Conservation (phyloP, 2,329 filamentous ascomycete species). For the Colletotrichum tropicicola region DNA sequence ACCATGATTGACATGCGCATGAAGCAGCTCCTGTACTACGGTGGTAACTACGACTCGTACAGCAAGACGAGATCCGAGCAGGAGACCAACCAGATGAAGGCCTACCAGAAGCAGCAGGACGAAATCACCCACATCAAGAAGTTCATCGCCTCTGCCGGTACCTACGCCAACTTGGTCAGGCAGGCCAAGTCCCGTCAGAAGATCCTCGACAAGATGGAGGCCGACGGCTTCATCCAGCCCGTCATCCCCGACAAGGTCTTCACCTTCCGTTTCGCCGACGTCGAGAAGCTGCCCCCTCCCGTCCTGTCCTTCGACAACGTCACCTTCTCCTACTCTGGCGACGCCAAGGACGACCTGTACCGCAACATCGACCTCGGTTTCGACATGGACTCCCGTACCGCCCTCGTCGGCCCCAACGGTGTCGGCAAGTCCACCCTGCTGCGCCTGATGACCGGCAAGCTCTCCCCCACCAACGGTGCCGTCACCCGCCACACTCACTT, state of each 20-base stretch:
- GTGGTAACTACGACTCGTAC: constrained; percentile 99
- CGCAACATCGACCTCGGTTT: constrained; percentile 97
- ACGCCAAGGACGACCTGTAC: constrained; percentile 90
- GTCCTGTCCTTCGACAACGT: constrained; percentile 97
- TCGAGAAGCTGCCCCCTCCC: constrained; percentile 98
- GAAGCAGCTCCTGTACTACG: constrained; percentile 93
- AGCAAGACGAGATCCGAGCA: constrained; percentile 93
- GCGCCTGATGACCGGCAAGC: constrained; percentile 94
- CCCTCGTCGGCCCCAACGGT: constrained; percentile 97
- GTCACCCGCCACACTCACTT: constrained; percentile 96
- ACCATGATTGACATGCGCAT: constrained; percentile 99
- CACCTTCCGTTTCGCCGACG: constrained; percentile 97
- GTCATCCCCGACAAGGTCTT: constrained; percentile 88
- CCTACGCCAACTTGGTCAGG: constrained; percentile 98
- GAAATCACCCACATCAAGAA: constrained; percentile 99
- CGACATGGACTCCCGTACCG: constrained; percentile 98
- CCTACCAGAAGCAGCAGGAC: constrained; percentile 98
- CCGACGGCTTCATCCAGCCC: constrained; percentile 96
- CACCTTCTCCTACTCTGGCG: constrained; percentile 96
- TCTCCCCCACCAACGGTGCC: constrained; percentile 82
- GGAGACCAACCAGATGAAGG: constrained; percentile 98
- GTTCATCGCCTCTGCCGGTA: constrained; percentile 99
- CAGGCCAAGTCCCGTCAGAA: constrained; percentile 99
- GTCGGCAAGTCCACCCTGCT: constrained; percentile 98
- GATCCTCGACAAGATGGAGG: constrained; percentile 99